phyloP scores from a whole-genome alignment of 257 asterid genomes.

The Fraxinus cuspidata region DNA sequence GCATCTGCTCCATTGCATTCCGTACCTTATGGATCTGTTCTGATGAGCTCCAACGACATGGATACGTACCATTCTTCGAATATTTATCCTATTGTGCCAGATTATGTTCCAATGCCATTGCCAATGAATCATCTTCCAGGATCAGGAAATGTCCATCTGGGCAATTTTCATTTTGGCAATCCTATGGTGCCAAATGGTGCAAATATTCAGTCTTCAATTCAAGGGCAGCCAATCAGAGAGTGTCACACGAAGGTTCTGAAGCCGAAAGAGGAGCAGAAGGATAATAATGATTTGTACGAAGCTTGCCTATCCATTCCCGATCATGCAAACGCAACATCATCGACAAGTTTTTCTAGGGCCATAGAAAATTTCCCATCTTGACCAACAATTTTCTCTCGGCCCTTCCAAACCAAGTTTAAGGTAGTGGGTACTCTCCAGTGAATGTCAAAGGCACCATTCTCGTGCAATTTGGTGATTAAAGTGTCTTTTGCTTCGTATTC shows the following conservation, averaged over 20 bases:
- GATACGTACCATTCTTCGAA: slow-evolving; percentile 22
- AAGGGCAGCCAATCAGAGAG: slow-evolving; percentile 33
- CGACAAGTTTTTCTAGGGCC: slow-evolving; percentile 21
- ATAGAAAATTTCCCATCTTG: slow-evolving; percentile 28
- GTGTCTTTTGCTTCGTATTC: slow-evolving; percentile 3
- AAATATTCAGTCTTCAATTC: slow-evolving; percentile 21
- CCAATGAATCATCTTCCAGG: slow-evolving; percentile 29
- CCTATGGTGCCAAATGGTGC: slow-evolving; percentile 19
- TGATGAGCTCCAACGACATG: slow-evolving; percentile 31
- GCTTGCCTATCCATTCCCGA: slow-evolving; percentile 31
- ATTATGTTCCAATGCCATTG: slow-evolving; percentile 33
- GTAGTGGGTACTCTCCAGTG: not conserved
- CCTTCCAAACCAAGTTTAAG: slow-evolving; percentile 2
- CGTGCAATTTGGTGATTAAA: not conserved
- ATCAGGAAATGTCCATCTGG: slow-evolving; percentile 23
- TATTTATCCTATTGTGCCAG: slow-evolving; percentile 33
- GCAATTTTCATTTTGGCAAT: slow-evolving; percentile 31
- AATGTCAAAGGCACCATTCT: not conserved
- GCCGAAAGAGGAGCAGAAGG: slow-evolving; percentile 60
- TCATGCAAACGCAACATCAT: slow-evolving; percentile 39
- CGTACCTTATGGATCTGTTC: slow-evolving; percentile 25
- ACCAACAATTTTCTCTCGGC: not conserved
- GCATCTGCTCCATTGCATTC: slow-evolving; percentile 42
- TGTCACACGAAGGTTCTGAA: slow-evolving; percentile 31
- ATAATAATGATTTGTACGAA: slow-evolving; percentile 30